Evolutionary conservation across 108 stramenopile species (phyloP).

Genomic region (Chaetoceros muelleri): DNA sequence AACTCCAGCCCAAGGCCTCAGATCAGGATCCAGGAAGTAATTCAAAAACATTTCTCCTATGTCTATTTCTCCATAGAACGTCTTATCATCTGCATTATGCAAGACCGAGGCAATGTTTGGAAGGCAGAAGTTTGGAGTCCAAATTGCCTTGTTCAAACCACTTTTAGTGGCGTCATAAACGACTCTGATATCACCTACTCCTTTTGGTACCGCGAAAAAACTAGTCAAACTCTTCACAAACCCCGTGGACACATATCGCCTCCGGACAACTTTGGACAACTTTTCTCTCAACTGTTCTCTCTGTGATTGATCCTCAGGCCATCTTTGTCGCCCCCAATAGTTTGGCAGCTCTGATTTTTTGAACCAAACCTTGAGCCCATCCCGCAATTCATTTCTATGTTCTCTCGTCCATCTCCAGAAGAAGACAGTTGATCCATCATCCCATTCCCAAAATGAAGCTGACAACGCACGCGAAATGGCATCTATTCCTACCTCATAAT

Average conservation of each 20-base stretch:
- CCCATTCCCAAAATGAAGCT: constrained; percentile 26
- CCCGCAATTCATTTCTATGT: constrained; percentile 1
- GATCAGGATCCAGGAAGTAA: constrained; percentile 7
- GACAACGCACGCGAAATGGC: constrained; percentile 1
- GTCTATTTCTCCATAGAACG: constrained; percentile 14
- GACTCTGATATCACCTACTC: constrained; percentile 6
- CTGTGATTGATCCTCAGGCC: background rate
- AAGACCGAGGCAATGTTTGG: constrained; percentile 14
- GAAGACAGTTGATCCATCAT: constrained; percentile 15
- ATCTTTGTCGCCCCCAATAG: background rate
- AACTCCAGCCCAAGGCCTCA: constrained; percentile 4
- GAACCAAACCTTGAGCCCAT: constrained; percentile 7
- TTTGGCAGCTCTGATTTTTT: background rate
- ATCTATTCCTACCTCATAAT: constrained; percentile 1
- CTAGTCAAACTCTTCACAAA: constrained; percentile 4
- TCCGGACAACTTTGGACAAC: constrained; percentile 7
- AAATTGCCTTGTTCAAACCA: constrained; percentile 14
- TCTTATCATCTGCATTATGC: constrained; percentile 1
- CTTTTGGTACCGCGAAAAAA: constrained; percentile 23
- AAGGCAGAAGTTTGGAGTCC: constrained; percentile 20
- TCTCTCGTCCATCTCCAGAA: constrained; percentile 24
- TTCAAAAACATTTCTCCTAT: constrained; percentile 28
- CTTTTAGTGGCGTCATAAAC: constrained; percentile 19
- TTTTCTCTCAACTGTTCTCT: background rate
- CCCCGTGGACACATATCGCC: constrained; percentile 6